Evolutionary conservation across 768 basidiomycete genomes (phyloP), one percentile per base, ranked within the genome.

Genomic region (Suillus plorans): DNA sequence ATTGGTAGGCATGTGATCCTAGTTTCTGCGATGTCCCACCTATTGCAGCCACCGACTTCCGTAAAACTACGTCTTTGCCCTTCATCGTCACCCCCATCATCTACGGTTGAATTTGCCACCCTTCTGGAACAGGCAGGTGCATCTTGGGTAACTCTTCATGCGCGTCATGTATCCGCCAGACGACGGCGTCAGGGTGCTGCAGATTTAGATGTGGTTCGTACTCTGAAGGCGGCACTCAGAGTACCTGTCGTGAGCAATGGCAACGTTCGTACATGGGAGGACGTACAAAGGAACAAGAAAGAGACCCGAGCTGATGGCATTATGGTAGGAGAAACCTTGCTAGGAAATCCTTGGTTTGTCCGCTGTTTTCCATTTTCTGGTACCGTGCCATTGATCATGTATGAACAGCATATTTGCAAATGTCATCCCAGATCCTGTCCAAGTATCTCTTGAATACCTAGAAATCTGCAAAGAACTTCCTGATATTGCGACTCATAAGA

Each of bases 251-350:
- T 93, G 57, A 91, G 89, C 75, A 94, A 94, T 70, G 92, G 92
- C 13, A 93, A 93, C 70, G 91, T 93, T 20, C 83, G 86, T 39
- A 76, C 73, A 20, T 87, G 82, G 76, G 75, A 76, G 36, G 88
- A 94, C 72, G 72, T 92, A 14, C 72, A 75, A 65, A 71, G 72
- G 31, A 92, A 92, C 70, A 71, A 82, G 60, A 70, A 74, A 37
- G 78, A 77, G 55, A 91, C 90, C 4, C 79, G 82, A 18, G 89
- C 90, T 52, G 86, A 90, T 69, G 92, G 92, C 10, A 72, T 89
- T 62, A 94, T 94, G 92, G 89, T 92, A 1, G 92, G 89, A 10
- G 91, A 93, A 71, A 84, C 85, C n/a, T 75, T 93, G 41, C 79
- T 92, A 5, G 85, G 84, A 20, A 92, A 94, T 75, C 90, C 91